A percentile compares a stretch with the other conserved stretches of the same genome.
Conservation (phyloP, 768 basidiomycete species). For the Kwoniella mangroviensis region DNA sequence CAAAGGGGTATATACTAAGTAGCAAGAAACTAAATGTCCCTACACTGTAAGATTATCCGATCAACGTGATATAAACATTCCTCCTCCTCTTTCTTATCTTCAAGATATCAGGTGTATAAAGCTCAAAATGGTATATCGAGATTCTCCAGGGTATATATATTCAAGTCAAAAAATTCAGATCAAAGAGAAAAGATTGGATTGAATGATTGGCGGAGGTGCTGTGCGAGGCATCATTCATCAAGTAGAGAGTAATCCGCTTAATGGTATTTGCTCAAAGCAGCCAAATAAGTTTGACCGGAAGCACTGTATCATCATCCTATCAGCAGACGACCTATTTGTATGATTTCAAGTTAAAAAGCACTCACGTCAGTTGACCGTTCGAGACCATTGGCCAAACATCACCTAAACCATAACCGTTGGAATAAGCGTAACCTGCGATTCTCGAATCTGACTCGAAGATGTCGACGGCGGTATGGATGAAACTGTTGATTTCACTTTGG, state of each 20-base stretch:
- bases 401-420: constrained; percentile 49
- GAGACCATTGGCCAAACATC: constrained; percentile 44
- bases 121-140: neutral
- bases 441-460: constrained; percentile 49
- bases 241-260: neutral
- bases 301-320: constrained; percentile 13
- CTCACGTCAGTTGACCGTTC: constrained; percentile 39
- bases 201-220: neutral
- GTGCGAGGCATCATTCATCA: no score
- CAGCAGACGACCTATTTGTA: neutral
- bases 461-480: constrained; percentile 49
- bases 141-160: constrained; percentile 1
- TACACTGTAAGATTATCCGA: neutral
- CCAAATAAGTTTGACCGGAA: constrained; percentile 41
- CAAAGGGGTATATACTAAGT: constrained; percentile 6
- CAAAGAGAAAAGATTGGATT: neutral
- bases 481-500: constrained; percentile 49
- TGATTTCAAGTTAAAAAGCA: neutral
- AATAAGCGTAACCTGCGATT: constrained; percentile 49
- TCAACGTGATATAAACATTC: constrained; percentile 15
- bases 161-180: neutral
- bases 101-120: neutral
- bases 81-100: neutral
- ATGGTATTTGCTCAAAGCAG: constrained; percentile 41
- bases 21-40: neutral